phyloP scores from a whole-genome alignment of 768 basidiomycete genomes.

The Coprinopsis marcescibilis region DNA sequence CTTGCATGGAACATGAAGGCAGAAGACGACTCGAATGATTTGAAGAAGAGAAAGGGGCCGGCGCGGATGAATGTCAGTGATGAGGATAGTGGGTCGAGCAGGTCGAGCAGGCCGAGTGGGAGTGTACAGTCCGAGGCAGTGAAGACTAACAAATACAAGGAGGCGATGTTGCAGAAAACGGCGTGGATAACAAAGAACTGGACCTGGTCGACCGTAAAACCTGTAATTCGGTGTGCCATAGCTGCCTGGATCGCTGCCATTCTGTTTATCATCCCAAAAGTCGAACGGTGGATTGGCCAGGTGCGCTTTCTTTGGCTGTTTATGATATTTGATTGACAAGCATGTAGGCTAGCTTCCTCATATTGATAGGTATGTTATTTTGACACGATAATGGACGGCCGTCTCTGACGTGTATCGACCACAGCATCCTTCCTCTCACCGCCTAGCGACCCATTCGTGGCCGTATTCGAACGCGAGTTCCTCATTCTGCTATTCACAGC shows the following conservation, averaged over 20 bases:
- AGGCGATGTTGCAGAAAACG: no score
- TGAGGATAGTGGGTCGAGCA: no score
- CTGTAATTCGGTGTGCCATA: conserved; percentile 55
- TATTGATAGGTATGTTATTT: conserved; percentile 46
- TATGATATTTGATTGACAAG: neutral
- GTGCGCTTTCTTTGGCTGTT: conserved; percentile 27
- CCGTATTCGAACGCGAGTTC: conserved; percentile 60
- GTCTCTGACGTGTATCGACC: neutral
- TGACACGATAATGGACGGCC: neutral
- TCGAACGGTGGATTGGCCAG: conserved; percentile 50
- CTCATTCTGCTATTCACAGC: conserved; percentile 45
- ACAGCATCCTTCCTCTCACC: conserved; percentile 62
- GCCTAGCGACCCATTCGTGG: conserved; percentile 62
- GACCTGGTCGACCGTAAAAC: conserved; percentile 55
- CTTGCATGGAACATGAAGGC: no score
- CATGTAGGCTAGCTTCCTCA: conserved; percentile 54
- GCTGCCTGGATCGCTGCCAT: conserved; percentile 57
- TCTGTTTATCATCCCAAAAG: conserved; percentile 50
- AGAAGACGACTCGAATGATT: no score
- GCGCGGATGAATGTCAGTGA: no score
- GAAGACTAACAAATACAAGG: no score
- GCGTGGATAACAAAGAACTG: conserved; percentile 55
- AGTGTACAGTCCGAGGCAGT: no score
- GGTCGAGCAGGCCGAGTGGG: no score
- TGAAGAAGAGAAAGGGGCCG: no score